These are phyloP conservation scores for Silybum marianum DNA, from an alignment of 129 eudicot species.

Conservation along the genomic window DNA sequence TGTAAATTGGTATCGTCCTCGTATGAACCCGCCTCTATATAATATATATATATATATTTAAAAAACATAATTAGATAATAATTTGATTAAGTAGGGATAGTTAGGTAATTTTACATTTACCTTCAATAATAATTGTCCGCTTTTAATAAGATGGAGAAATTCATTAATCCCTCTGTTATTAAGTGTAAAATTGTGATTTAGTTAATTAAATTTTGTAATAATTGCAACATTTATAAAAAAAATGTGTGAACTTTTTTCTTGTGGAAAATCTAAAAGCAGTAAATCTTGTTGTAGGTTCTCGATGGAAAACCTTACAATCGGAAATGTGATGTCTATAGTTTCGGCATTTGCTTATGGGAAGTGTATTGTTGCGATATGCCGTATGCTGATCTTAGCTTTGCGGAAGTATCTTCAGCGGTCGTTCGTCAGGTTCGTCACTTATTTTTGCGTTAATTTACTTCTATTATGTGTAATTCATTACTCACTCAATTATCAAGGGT, in stretches of 20 bases:
- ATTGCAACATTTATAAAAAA: no score
- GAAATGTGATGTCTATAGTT: conserved; percentile 94
- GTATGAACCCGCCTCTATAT: no score
- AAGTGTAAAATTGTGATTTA: neutral
- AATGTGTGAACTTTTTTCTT: neutral
- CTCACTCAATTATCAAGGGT: no score
- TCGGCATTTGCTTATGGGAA: conserved; percentile 97
- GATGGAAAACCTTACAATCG: conserved; percentile 94
- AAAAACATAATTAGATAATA: neutral
- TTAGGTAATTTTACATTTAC: neutral
- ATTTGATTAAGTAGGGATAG: neutral
- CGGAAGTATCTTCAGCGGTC: conserved; percentile 88
- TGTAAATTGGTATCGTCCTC: no score
- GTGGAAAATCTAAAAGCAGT: conserved; percentile 5
- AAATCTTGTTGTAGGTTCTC: conserved; percentile 61
- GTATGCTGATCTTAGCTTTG: conserved; percentile 85
- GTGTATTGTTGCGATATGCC: conserved; percentile 94
- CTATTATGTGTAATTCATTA: no score
- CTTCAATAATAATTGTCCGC: neutral
- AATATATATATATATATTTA: no score
- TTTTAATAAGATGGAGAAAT: neutral
- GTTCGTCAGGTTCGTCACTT: conserved; percentile 68
- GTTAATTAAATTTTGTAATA: neutral
- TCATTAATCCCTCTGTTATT: neutral
- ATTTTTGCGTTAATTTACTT: neutral